phyloP scores from a whole-genome alignment of 1,139 yeast genomes.

The Yamadazyma atlantica region DNA sequence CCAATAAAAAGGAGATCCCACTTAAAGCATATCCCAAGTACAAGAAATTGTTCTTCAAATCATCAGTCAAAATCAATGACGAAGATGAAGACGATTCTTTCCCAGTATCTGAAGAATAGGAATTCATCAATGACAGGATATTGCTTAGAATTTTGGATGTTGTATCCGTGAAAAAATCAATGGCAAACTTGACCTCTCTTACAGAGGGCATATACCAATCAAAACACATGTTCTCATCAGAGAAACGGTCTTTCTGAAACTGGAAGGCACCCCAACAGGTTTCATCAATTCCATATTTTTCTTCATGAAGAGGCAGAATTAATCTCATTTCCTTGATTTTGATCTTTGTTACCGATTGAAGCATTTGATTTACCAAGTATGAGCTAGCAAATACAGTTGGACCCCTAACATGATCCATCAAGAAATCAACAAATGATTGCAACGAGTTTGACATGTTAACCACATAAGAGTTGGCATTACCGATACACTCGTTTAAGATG shows the following conservation, averaged over 20 bases:
- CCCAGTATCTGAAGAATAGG: constrained; percentile 16
- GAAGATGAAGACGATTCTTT: constrained; percentile 16
- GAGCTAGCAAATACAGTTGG: constrained; percentile 52
- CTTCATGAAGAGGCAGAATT: constrained; percentile 41
- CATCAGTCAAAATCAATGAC: constrained; percentile 40
- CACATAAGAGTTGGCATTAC: constrained; percentile 61
- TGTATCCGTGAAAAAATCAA: constrained; percentile 55
- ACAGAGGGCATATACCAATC: constrained; percentile 74
- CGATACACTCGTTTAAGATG: constrained; percentile 68
- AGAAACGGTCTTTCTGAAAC: constrained; percentile 43
- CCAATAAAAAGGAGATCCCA: constrained; percentile 76
- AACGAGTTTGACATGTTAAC: constrained; percentile 48
- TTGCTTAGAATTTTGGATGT: constrained; percentile 43
- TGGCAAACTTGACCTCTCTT: constrained; percentile 61
- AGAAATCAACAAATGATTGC: constrained; percentile 46
- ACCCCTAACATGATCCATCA: constrained; percentile 67
- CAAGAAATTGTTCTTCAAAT: constrained; percentile 54
- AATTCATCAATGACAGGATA: constrained; percentile 39
- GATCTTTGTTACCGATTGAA: constrained; percentile 64
- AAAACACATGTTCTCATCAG: constrained; percentile 48
- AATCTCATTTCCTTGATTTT: constrained; percentile 56
- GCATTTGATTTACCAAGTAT: constrained; percentile 59
- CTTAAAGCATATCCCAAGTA: constrained; percentile 63
- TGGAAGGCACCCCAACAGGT: constrained; percentile 76
- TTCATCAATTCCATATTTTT: constrained; percentile 38